phyloP scores from a whole-genome alignment of 2,329 filamentous ascomycete genomes.

The Cercospora sesami region DNA sequence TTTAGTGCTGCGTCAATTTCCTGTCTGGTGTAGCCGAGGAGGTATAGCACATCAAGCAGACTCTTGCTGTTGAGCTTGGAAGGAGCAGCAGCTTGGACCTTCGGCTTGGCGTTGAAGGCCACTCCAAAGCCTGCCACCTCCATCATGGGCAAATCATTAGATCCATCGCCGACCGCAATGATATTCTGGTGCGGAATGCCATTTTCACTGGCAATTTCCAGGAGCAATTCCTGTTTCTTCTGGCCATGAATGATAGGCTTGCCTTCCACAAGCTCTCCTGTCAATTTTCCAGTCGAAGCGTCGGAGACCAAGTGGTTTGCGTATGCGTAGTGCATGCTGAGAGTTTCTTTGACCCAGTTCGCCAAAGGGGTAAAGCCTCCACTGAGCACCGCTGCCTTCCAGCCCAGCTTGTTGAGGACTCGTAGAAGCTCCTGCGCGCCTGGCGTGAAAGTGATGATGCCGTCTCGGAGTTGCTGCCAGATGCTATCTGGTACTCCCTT shows the following conservation, averaged over 20 bases:
- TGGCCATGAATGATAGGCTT: conserved; percentile 74
- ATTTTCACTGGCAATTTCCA: conserved; percentile 69
- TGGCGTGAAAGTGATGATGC: conserved; percentile 74
- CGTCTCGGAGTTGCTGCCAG: conserved; percentile 60
- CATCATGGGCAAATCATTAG: conserved; percentile 82
- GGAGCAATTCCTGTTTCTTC: conserved; percentile 69
- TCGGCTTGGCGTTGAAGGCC: conserved; percentile 81
- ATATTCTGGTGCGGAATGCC: conserved; percentile 65
- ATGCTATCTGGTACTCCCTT: conserved; percentile 76
- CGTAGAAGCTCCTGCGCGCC: conserved; percentile 74
- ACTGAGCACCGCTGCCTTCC: conserved; percentile 85
- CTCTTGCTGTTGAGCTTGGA: conserved; percentile 70
- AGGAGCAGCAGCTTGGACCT: conserved; percentile 75
- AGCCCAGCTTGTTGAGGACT: conserved; percentile 74
- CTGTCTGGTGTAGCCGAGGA: conserved; percentile 58
- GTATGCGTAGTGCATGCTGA: conserved; percentile 83
- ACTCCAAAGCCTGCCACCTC: conserved; percentile 72
- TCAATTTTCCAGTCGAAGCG: conserved; percentile 56
- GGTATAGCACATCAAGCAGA: conserved; percentile 69
- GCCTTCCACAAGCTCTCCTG: conserved; percentile 68
- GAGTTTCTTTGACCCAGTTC: conserved; percentile 74
- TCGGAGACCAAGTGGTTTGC: conserved; percentile 80
- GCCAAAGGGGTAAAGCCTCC: conserved; percentile 91
- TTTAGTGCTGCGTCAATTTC: conserved; percentile 29
- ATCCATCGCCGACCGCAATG: conserved; percentile 76